Evolutionary conservation across 345 rosid species (phyloP).

Genomic region (Eucalyptus grandis): DNA sequence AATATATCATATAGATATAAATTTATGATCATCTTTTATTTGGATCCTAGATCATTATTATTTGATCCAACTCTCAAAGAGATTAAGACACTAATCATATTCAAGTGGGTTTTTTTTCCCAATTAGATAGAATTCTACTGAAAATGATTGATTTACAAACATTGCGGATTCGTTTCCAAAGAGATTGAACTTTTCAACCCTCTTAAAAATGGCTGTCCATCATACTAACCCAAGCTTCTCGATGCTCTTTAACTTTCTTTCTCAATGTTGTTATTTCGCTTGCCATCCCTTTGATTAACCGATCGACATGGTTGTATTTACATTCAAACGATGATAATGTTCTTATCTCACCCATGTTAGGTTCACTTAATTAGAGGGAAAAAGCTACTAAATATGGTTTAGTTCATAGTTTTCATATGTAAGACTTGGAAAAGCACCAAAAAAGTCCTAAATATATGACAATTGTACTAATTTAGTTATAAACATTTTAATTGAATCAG

Average conservation of each 20-base stretch:
- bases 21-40: not conserved
- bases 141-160: not conserved
- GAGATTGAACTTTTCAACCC: not conserved
- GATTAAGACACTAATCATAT: not conserved
- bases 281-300: not conserved
- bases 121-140: not conserved
- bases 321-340: not conserved
- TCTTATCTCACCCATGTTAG: not conserved
- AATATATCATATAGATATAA: no score
- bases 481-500: no score
- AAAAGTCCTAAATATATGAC: no score
- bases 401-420: not conserved
- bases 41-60: not conserved
- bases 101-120: not conserved
- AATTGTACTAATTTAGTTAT: accelerated
- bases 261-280: not conserved
- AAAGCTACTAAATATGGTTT: not conserved
- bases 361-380: not conserved
- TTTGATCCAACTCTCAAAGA: not conserved
- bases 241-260: not conserved
- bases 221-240: not conserved
- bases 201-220: not conserved
- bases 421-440: not conserved
- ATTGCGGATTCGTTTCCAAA: not conserved
- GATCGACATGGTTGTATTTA: not conserved